Base-by-base conservation (phyloP, 139 green algal species). In the Zygnema cylindricum region DNA sequence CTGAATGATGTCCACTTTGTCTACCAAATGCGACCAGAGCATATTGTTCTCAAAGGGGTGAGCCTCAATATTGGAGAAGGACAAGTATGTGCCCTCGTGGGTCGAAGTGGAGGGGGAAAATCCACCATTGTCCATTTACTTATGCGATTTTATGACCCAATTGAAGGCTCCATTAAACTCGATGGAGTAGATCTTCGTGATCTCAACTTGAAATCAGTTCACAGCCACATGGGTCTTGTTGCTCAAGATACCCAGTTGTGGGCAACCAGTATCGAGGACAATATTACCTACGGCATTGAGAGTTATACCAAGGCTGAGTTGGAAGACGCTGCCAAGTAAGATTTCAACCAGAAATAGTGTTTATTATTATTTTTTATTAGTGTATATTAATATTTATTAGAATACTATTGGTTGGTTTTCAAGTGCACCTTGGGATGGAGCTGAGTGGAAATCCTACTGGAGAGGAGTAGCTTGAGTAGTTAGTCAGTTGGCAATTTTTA, bases 161-260 rank as follows among this genome's bases (percentile, higher is more conserved):
- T 85, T 1, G 3, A n/a, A 1, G 92, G 92, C 43, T 39, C 32
- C 33, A 90, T 94, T 35, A 16, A 88, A 77, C 40, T 94, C 43
- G 92, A 93, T 55, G 91, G 92, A 23, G 7, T 35, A n/a, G 92
- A 94, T 78, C 76, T 94, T 32, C 41, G 79, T 33, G 42, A 71
- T 22, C 82, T 94, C 63, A 92, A 93, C 49, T 86, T 94, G 36
- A 49, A 55, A 33, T 55, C 16, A 36, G 71, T 92, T 41, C 92
- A 93, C 69, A 32, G 57, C 41, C 42, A 91, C 82, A 93, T 93
- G 55, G 92, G 92, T 30, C 63, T 93, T 33, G 92, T 94, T 32
- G 69, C 88, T 71, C 92, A 94, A 63, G 92, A 94, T 30, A 94
- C 92, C 40, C 91, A 94, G 92, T 85, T 93, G 55, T 93, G 93